Conservation (phyloP, 139 green algal genomes). For the Chlamydomonas sp. region DNA sequence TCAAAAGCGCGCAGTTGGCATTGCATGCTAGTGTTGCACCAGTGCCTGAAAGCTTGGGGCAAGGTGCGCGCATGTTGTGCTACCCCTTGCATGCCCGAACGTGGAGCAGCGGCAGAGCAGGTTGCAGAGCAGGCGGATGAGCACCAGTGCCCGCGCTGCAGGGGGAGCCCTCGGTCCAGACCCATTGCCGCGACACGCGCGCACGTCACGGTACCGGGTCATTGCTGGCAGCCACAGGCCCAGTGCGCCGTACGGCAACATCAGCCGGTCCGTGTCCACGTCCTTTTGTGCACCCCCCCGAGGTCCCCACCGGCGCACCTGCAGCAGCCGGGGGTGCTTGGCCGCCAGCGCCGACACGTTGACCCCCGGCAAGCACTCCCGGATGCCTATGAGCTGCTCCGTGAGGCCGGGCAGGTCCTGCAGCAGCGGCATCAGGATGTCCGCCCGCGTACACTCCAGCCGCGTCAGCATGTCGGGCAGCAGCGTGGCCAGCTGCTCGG, state of each 20-base stretch:
- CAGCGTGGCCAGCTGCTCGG: not conserved
- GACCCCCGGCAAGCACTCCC: conserved; percentile 21
- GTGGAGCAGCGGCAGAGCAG: too few species aligned
- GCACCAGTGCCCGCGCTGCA: not conserved
- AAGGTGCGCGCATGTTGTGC: too few species aligned
- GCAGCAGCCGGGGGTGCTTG: conserved; percentile 33
- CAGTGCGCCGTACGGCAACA: not conserved
- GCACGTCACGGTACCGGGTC: not conserved
- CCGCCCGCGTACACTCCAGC: conserved; percentile 17
- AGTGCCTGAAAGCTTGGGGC: too few species aligned
- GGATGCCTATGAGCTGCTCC: conserved; percentile 14
- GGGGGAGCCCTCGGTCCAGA: not conserved
- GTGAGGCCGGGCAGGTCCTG: conserved; percentile 23
- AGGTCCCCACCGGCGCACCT: not conserved
- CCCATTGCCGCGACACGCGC: not conserved
- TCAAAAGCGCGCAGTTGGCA: too few species aligned
- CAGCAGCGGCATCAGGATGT: conserved; percentile 32
- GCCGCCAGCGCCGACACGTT: conserved; percentile 12
- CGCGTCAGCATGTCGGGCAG: conserved; percentile 26
- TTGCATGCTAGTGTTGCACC: too few species aligned
- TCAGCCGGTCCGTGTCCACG: not conserved
- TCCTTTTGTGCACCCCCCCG: not conserved
- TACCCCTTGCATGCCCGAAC: too few species aligned
- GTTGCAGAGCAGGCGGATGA: not conserved
- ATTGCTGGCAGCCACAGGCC: not conserved